A percentile compares a stretch with the other conserved stretches of the same genome.
Evolutionary conservation across 352 stramenopile genomes (phyloP).

Genomic region (Phytophthora meadii): DNA sequence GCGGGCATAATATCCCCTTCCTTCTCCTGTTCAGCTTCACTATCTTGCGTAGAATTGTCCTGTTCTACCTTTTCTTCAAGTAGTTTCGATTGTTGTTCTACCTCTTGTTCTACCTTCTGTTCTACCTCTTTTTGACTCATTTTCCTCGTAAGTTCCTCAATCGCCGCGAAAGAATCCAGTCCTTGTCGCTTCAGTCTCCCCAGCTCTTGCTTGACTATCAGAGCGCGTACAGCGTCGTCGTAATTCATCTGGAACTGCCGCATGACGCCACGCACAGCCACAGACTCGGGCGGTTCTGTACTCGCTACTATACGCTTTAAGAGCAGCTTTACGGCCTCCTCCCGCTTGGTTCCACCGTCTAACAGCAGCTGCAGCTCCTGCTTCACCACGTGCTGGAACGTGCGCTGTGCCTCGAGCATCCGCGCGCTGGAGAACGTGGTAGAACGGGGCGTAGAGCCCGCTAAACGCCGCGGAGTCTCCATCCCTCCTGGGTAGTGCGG

Average conservation of each 20-base stretch:
- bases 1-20: conserved; percentile 21
- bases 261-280: conserved; percentile 81
- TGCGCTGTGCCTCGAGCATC: conserved; percentile 73
- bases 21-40: conserved; percentile 3
- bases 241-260: conserved; percentile 88
- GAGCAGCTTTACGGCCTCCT: conserved; percentile 78
- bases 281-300: conserved; percentile 62
- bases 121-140: conserved; percentile 52
- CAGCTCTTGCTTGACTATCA: conserved; percentile 91
- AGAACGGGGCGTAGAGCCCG: conserved; percentile 10
- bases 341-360: conserved; percentile 53
- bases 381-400: conserved; percentile 84
- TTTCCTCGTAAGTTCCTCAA: conserved; percentile 84
- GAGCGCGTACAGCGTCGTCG: conserved; percentile 81
- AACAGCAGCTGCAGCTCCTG: conserved; percentile 80
- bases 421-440: conserved; percentile 26
- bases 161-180: conserved; percentile 85
- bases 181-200: conserved; percentile 75
- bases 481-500: conserved; percentile 19
- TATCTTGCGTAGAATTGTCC: background rate
- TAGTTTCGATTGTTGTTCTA: conserved; percentile 1
- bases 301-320: conserved; percentile 78
- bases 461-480: conserved; percentile 31
- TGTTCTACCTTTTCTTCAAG: conserved; percentile 10
- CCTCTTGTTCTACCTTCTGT: conserved; percentile 3